A percentile compares a stretch with the other conserved stretches of the same genome.
Conservation (phyloP, 345 rosid genomes). For the Zanthoxylum bungeanum region DNA sequence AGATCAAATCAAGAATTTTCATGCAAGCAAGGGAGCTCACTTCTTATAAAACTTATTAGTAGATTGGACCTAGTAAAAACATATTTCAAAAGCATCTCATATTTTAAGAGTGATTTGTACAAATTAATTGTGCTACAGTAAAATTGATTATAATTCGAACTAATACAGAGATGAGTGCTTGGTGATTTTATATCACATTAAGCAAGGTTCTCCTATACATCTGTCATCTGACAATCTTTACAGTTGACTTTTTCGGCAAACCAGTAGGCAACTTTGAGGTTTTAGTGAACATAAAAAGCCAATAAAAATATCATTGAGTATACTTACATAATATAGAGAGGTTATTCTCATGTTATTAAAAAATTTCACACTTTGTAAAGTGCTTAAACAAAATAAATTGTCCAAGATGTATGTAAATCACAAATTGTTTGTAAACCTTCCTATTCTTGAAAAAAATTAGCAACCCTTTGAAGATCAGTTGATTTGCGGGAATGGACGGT, state of each 20-base stretch:
- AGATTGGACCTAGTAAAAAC: background rate
- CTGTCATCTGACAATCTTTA: too few relatives aligned
- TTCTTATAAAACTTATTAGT: background rate
- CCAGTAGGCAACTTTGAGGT: background rate
- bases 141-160: background rate
- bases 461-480: background rate
- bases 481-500: background rate
- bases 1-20: background rate
- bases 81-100: background rate
- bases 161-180: background rate
- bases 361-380: too few relatives aligned
- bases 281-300: too few relatives aligned
- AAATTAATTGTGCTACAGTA: background rate
- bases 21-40: background rate
- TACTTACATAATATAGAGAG: too few relatives aligned
- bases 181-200: background rate
- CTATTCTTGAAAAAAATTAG: background rate
- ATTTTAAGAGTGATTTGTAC: background rate
- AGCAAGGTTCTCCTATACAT: background rate
- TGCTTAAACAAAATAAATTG: too few relatives aligned
- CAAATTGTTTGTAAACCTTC: background rate
- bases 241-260: background rate
- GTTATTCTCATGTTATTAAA: too few relatives aligned
- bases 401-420: too few relatives aligned
- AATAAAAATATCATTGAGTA: background rate